Conservation (phyloP, 371 early-diverging fungal species). For the Fennellomyces sp. region DNA sequence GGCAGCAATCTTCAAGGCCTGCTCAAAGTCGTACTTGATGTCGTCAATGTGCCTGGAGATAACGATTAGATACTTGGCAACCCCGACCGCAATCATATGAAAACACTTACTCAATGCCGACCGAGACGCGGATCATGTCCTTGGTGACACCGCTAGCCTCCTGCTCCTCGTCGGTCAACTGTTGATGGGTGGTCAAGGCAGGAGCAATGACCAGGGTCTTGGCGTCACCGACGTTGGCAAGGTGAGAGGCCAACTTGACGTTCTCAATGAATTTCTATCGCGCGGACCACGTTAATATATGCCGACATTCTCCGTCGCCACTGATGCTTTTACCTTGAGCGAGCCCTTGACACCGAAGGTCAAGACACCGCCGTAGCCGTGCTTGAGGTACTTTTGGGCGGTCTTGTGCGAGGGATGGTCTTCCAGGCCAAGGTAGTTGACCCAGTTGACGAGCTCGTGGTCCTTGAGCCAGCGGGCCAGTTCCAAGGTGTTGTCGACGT, state of each 20-base stretch:
- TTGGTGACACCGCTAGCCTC: slow-evolving; percentile 74
- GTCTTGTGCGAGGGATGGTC: slow-evolving; percentile 70
- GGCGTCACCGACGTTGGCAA: slow-evolving; percentile 92
- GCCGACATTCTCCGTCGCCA: background rate
- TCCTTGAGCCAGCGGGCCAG: slow-evolving; percentile 80
- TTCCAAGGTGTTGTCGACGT: slow-evolving; percentile 74
- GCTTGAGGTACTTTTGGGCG: slow-evolving; percentile 76
- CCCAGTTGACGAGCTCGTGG: slow-evolving; percentile 76
- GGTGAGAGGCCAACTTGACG: slow-evolving; percentile 78
- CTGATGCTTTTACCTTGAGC: slow-evolving; percentile 17
- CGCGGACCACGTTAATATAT: background rate
- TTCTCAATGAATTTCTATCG: slow-evolving; percentile 64
- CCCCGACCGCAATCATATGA: no score
- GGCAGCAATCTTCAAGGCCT: slow-evolving; percentile 45
- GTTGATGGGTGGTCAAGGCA: slow-evolving; percentile 84
- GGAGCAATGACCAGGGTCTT: slow-evolving; percentile 88
- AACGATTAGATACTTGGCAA: no score
- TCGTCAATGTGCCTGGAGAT: slow-evolving; percentile 84
- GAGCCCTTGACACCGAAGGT: slow-evolving; percentile 82
- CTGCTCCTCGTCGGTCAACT: slow-evolving; percentile 82
- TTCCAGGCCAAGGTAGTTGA: slow-evolving; percentile 82
- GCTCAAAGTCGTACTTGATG: slow-evolving; percentile 78
- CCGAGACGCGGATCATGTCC: slow-evolving; percentile 84
- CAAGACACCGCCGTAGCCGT: slow-evolving; percentile 86
- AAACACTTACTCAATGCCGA: slow-evolving; percentile 73